Evolutionary conservation across 2,329 filamentous ascomycete species (phyloP), one percentile per base, ranked within the genome.

Genomic region (Tolypocladium guangdongense): DNA sequence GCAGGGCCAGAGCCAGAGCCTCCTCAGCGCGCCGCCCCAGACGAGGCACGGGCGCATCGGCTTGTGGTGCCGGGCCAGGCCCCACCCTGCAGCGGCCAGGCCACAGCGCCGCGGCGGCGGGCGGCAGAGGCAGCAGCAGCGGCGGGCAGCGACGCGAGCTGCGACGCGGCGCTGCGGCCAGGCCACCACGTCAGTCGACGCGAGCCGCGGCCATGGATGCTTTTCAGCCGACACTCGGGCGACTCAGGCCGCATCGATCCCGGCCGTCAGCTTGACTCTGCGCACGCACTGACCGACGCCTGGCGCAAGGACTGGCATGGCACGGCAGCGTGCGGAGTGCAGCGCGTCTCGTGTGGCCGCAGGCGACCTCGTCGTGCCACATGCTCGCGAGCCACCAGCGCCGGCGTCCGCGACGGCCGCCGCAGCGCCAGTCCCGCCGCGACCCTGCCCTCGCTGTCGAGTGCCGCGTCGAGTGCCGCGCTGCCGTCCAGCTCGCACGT

Each of bases 31-130:
- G n/a, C n/a, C n/a, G n/a, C 47, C 33, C 32, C 22, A 22, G 47
- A 50, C 22, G 27, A 43, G 45, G 54, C 49, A 57, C 57, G 56
- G 56, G 57, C 53, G 57, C 54, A 58, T 58, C 57, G 57, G 57
- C 57, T 52, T 56, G 56, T 51, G 55, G 50, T 58, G 55, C 56
- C 56, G 53, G 56, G 55, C 52, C 52, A 24, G 49, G 54, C 52
- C 43, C 56, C 56, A 56, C 56, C 50, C 49, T 46, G 43, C 43
- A 46, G 24, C 43, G 43, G 43, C 43, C 43, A 46, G 43, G 43
- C 43, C 43, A 46, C 43, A 32, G 32, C 43, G 32, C 43, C 43
- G 43, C 43, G 20, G 43, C 43, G 27, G 43, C 30, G 30, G 30
- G 30, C 30, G 7, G 30, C 30, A 27, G 27, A 3, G 6, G 27